Conservation (phyloP, 2,329 filamentous ascomycete species). For the Ophiosphaerella narmari region DNA sequence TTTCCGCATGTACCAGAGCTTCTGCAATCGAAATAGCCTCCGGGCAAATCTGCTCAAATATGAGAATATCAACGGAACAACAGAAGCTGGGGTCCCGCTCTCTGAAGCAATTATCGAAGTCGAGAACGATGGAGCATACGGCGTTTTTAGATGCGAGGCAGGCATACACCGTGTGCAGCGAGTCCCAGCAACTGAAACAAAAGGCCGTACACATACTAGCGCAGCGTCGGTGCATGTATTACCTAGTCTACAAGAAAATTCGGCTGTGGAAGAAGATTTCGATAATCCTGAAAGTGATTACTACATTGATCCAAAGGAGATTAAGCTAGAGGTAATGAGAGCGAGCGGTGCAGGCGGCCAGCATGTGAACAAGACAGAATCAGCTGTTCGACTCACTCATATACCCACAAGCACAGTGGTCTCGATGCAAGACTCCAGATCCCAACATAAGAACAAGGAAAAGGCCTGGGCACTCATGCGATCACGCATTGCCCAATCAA, state of each 20-base stretch:
- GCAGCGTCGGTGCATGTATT: constrained; percentile 91
- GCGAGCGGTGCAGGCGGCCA: constrained; percentile 91
- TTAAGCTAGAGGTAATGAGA: constrained; percentile 85
- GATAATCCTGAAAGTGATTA: constrained; percentile 90
- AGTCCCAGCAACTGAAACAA: constrained; percentile 86
- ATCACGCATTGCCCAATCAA: constrained; percentile 77
- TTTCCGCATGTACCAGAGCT: constrained; percentile 85
- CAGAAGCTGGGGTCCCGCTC: constrained; percentile 68
- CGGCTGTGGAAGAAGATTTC: constrained; percentile 60
- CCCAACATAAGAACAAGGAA: constrained; percentile 86
- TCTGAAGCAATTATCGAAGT: constrained; percentile 89
- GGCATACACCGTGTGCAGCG: constrained; percentile 96
- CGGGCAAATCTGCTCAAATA: constrained; percentile 75
- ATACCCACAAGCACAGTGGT: constrained; percentile 84
- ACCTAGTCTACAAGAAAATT: constrained; percentile 73
- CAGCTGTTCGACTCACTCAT: constrained; percentile 90
- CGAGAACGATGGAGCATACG: constrained; percentile 76
- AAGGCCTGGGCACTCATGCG: constrained; percentile 85
- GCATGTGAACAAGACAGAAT: constrained; percentile 98
- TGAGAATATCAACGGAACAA: constrained; percentile 71
- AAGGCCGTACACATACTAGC: constrained; percentile 90
- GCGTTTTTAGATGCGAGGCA: constrained; percentile 79
- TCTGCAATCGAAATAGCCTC: constrained; percentile 72
- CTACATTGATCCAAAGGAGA: constrained; percentile 83
- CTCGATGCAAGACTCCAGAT: constrained; percentile 89